Percentiles rank a stretch among this genome's conserved stretches.
These are phyloP conservation scores for Hygrophorus russula DNA, from an alignment of 768 basidiomycete genomes.

Conservation along the genomic window DNA sequence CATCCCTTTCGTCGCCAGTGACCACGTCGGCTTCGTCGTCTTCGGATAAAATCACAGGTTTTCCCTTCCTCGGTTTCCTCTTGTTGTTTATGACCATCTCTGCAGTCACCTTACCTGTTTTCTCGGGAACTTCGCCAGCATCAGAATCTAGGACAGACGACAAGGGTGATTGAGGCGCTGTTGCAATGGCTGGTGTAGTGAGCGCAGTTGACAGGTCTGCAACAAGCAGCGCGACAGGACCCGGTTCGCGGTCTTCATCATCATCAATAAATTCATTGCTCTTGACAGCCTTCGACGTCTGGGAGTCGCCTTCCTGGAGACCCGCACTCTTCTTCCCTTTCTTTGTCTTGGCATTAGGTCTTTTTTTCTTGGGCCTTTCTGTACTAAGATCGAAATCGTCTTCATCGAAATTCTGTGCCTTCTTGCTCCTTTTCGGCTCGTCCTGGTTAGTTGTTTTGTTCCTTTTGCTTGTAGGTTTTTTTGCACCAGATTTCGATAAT, in stretches of 20 bases:
- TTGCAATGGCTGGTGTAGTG: too few species aligned
- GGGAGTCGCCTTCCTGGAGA: slow-evolving; percentile 15
- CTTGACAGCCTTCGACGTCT: slow-evolving; percentile 29
- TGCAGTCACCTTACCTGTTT: not conserved
- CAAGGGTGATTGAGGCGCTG: too few species aligned
- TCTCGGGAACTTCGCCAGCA: not conserved
- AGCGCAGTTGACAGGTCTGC: too few species aligned
- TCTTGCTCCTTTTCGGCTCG: too few species aligned
- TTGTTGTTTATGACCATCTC: slow-evolving; percentile 11
- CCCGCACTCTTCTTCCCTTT: slow-evolving; percentile 10
- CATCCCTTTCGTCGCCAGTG: slow-evolving; percentile 2
- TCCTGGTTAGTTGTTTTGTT: not conserved
- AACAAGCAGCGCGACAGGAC: not conserved
- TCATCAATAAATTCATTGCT: slow-evolving; percentile 31
- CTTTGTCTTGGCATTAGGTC: slow-evolving; percentile 13
- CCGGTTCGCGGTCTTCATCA: slow-evolving; percentile 20
- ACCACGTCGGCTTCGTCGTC: slow-evolving; percentile 15
- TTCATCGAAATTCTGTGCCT: not conserved
- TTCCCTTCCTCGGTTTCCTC: slow-evolving; percentile 11
- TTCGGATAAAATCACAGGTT: slow-evolving; percentile 20
- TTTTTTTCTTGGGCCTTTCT: not conserved
- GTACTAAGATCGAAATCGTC: not conserved
- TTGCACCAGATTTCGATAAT: not conserved
- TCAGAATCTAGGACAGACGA: too few species aligned
- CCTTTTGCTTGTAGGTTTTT: not conserved